Percentiles rank a stretch among this genome's conserved stretches.
These are phyloP conservation scores for Fusarium neocosmosporiellum DNA, from an alignment of 2,329 filamentous ascomycete genomes.

Conservation along the genomic window DNA sequence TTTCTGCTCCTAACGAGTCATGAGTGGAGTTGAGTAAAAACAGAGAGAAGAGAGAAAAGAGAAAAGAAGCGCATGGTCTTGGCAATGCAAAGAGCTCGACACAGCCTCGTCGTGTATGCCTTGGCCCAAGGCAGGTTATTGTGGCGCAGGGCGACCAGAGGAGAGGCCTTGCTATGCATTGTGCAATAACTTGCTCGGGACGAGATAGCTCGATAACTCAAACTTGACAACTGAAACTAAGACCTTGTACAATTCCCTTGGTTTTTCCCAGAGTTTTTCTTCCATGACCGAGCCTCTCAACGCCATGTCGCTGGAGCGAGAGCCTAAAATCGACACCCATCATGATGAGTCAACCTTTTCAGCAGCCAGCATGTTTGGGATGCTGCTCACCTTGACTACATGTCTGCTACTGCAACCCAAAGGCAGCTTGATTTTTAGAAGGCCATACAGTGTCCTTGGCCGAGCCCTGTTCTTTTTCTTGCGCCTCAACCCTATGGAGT, in stretches of 20 bases:
- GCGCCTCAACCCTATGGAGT: neutral
- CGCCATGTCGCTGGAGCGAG: neutral
- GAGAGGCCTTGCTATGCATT: neutral
- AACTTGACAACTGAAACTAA: neutral
- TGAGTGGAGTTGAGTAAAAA: neutral
- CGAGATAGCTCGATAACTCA: accelerated
- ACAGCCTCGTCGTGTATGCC: neutral
- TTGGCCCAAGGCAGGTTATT: neutral
- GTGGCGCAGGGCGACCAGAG: neutral
- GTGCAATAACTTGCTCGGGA: neutral
- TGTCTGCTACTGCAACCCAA: neutral
- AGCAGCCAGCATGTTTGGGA: neutral
- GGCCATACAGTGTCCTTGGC: neutral
- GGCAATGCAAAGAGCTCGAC: neutral
- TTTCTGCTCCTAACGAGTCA: neutral
- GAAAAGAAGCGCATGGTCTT: neutral
- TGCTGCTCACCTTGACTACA: neutral
- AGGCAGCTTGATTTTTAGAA: neutral
- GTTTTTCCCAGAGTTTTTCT: no score
- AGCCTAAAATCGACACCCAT: neutral
- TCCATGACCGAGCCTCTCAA: neutral
- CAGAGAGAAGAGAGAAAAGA: neutral
- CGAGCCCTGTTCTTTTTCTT: neutral
- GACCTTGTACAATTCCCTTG: neutral
- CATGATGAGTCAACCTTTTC: neutral